Conservation (phyloP, 176 grass and related monocot genomes). For the maize (Zea mays) region Zm-B73-REFERENCE-NAM-5.0 NC_050099.1:98471501-98472000, state of each 20-base stretch:
- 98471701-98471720: not conserved
- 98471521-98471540: too few species aligned
- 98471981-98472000: not conserved
- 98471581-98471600: not conserved
- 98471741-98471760: not conserved
- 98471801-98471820: not conserved
- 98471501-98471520: too few species aligned
- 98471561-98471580: too few species aligned
- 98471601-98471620: not conserved
- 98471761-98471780: not conserved
- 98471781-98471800: conserved; percentile 10
- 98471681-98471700: not conserved
- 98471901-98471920: not conserved
- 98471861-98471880: too few species aligned
- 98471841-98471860: too few species aligned
- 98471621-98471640: conserved; percentile 19
- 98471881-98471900: too few species aligned
- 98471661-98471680: not conserved
- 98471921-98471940: not conserved
- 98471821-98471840: too few species aligned
- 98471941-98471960: not conserved
- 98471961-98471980: conserved; percentile 8
- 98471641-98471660: not conserved
- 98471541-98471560: too few species aligned
- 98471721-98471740: not conserved